A percentile compares a stretch with the other conserved stretches of the same genome.
phyloP scores from a whole-genome alignment of 176 grass and related monocot genomes.

The Urochloa ruziziensis region DNA sequence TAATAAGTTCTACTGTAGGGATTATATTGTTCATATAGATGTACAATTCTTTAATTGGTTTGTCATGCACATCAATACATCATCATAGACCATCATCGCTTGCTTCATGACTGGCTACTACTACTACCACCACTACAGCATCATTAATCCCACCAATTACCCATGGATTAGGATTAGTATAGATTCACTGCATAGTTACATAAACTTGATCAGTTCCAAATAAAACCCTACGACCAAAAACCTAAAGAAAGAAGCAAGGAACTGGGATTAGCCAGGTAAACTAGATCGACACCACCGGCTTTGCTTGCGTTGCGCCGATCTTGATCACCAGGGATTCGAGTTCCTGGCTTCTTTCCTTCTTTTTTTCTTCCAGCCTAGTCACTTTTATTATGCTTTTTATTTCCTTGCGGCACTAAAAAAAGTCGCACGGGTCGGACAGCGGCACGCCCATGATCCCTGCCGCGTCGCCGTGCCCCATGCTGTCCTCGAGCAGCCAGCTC shows the following conservation, averaged over 20 bases:
- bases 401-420: constrained; percentile 46
- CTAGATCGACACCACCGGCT: background rate
- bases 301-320: background rate
- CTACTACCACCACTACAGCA: background rate
- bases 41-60: too few species aligned
- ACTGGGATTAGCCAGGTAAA: constrained; percentile 4
- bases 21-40: too few species aligned
- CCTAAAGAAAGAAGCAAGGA: background rate
- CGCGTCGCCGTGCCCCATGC: constrained; percentile 47
- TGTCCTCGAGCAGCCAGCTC: constrained; percentile 82
- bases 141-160: background rate
- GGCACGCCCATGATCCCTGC: constrained; percentile 50
- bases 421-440: constrained; percentile 45
- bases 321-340: background rate
- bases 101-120: background rate
- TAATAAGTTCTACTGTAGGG: too few species aligned
- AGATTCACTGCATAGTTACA: constrained; percentile 14
- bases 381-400: background rate
- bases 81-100: background rate
- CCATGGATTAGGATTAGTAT: constrained; percentile 29
- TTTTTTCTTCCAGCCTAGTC: background rate
- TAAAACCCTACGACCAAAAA: background rate
- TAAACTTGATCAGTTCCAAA: constrained; percentile 34
- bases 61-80: too few species aligned
- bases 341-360: constrained; percentile 27